Conservation (phyloP, 2,329 filamentous ascomycete species). For the Fusarium irregulare region DNA sequence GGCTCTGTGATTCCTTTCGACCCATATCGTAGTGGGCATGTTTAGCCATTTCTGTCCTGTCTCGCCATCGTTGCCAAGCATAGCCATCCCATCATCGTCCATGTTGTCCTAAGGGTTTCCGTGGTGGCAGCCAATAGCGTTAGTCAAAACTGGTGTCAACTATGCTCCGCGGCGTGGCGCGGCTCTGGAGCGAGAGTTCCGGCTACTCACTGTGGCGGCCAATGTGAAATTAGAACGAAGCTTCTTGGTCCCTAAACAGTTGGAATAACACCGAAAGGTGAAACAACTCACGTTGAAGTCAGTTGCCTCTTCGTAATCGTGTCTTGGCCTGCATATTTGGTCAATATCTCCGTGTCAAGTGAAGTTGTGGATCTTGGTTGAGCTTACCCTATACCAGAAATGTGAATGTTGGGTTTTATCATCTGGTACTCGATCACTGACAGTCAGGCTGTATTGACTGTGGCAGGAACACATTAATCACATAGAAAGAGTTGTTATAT, state of each 20-base stretch:
- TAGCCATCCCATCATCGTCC: background rate
- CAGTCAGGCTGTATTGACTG: background rate
- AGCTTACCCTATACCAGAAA: background rate
- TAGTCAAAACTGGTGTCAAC: background rate
- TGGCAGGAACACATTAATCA: background rate
- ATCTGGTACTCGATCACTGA: background rate
- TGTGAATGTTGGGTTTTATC: background rate
- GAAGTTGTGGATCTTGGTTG: background rate
- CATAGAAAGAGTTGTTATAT: background rate
- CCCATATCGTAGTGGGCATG: background rate
- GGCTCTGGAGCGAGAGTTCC: conserved; percentile 11
- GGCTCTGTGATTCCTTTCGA: background rate
- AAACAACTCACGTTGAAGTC: conserved; percentile 8
- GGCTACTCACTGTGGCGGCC: background rate
- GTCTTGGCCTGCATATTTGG: background rate
- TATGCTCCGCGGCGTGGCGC: background rate
- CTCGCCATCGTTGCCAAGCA: conserved; percentile 1
- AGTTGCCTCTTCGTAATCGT: conserved; percentile 4
- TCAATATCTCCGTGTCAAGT: background rate
- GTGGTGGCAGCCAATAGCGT: background rate
- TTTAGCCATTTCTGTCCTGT: background rate
- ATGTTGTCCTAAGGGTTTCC: background rate
- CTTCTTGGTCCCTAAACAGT: background rate
- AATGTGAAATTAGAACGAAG: background rate
- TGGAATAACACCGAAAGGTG: background rate